These are phyloP conservation scores for Neocallimastix lanati DNA, from an alignment of 192 early-diverging fungal genomes.

Conservation along the genomic window DNA sequence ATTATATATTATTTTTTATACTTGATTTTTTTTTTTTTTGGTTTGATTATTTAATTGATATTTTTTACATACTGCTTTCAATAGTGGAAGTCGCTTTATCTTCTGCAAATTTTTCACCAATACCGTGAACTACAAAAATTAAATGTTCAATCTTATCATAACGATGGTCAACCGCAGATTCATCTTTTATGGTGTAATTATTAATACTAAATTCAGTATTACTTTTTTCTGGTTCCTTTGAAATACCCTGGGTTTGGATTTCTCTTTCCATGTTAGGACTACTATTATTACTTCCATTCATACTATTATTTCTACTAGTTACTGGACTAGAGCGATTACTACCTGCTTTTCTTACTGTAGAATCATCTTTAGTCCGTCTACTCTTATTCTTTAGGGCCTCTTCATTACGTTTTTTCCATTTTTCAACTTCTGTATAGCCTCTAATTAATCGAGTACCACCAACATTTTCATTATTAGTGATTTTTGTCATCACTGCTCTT, in stretches of 20 bases:
- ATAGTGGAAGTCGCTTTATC: not conserved
- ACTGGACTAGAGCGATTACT: no score
- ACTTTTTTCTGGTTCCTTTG: not conserved
- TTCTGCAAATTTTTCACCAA: not conserved
- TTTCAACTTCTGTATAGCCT: conserved; percentile 56
- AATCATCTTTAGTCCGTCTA: conserved; percentile 8
- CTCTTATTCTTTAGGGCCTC: conserved; percentile 7
- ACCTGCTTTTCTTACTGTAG: not conserved
- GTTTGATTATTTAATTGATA: no score
- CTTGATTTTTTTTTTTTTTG: no score
- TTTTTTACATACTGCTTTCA: not conserved
- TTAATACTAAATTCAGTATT: conserved; percentile 6
- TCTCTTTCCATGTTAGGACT: no score
- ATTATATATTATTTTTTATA: no score
- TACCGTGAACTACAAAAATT: conserved; percentile 63
- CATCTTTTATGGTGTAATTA: conserved; percentile 25
- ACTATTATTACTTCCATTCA: no score
- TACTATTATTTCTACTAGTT: no score
- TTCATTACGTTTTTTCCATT: conserved; percentile 8
- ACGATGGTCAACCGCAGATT: conserved; percentile 33
- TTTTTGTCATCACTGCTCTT: conserved; percentile 40
- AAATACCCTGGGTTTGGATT: no score
- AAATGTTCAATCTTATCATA: conserved; percentile 45
- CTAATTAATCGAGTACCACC: conserved; percentile 51
- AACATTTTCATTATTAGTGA: conserved; percentile 29